Conservation (phyloP, 2,329 filamentous ascomycete genomes). For the Trichoderma sp. region DNA sequence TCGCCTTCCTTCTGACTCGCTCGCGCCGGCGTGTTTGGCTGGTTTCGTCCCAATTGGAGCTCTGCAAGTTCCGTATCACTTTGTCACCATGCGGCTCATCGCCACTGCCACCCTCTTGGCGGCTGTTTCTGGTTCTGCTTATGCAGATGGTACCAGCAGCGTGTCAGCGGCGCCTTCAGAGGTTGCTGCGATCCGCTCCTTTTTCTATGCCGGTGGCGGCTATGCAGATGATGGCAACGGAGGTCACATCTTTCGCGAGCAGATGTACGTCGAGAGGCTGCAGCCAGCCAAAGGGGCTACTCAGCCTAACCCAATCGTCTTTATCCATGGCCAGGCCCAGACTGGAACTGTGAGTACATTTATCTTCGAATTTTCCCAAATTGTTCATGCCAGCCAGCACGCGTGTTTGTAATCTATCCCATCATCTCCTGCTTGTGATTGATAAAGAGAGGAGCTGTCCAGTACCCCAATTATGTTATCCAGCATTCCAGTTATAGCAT, state of each 20-base stretch:
- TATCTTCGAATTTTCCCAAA: neutral
- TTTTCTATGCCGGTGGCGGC: slow-evolving; percentile 45
- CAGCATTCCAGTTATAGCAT: no score
- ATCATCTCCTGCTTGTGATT: neutral
- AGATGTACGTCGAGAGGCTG: slow-evolving; percentile 60
- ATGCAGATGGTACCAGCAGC: neutral
- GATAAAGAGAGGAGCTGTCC: no score
- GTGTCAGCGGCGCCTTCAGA: slow-evolving; percentile 20
- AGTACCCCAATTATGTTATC: no score
- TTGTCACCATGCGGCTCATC: slow-evolving; percentile 18
- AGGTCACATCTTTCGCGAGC: slow-evolving; percentile 43
- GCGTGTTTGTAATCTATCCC: neutral
- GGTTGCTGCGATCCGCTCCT: slow-evolving; percentile 35
- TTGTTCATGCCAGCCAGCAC: neutral
- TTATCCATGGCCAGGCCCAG: slow-evolving; percentile 50
- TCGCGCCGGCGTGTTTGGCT: neutral
- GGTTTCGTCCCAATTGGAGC: slow-evolving; percentile 2
- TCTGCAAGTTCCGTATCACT: neutral
- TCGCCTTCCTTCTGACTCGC: neutral
- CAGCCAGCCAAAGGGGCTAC: slow-evolving; percentile 38
- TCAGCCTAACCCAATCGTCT: slow-evolving; percentile 43
- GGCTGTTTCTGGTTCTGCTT: slow-evolving; percentile 1
- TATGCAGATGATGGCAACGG: slow-evolving; percentile 41
- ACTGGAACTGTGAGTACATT: slow-evolving; percentile 44
- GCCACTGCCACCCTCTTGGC: slow-evolving; percentile 4